Evolutionary conservation across 305 asterid genomes (phyloP).

Genomic region (Stenogyne calaminthoides): DNA sequence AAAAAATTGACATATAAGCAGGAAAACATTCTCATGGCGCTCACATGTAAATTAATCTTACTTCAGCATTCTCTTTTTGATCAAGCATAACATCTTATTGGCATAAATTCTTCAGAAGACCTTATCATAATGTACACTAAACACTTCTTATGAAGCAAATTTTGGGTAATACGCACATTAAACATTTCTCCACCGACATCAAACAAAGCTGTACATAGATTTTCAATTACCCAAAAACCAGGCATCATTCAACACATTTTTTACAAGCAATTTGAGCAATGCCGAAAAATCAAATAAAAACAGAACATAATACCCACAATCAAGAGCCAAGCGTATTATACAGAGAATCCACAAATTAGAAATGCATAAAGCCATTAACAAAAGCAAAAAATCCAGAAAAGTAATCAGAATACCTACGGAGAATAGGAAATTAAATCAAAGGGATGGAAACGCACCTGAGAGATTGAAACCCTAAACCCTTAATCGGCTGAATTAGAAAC

Average conservation of each 20-base stretch:
- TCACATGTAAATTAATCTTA: slow-evolving; percentile 8
- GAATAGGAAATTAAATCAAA: too few relatives aligned
- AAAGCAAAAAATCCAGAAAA: neutral
- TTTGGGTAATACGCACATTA: neutral
- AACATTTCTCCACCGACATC: neutral
- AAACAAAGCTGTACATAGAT: neutral
- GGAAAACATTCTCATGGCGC: neutral
- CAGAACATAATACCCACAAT: neutral
- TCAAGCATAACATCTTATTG: neutral
- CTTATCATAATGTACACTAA: neutral
- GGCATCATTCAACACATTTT: neutral
- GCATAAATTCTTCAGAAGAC: neutral
- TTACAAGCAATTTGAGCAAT: slow-evolving; percentile 6
- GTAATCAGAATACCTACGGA: neutral
- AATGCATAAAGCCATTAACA: too few relatives aligned
- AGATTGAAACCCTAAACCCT: slow-evolving; percentile 19
- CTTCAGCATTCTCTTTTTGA: neutral
- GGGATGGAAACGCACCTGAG: slow-evolving; percentile 31
- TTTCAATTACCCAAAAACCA: slow-evolving; percentile 13
- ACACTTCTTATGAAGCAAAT: neutral
- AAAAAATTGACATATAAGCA: neutral
- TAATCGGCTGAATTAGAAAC: neutral
- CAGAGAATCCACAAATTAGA: neutral
- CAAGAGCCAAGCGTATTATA: neutral
- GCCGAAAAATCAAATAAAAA: neutral